Percentiles rank a stretch among this genome's conserved stretches.
Evolutionary conservation across 2,329 filamentous ascomycete species (phyloP).

Genomic region (Botrytis aclada): DNA sequence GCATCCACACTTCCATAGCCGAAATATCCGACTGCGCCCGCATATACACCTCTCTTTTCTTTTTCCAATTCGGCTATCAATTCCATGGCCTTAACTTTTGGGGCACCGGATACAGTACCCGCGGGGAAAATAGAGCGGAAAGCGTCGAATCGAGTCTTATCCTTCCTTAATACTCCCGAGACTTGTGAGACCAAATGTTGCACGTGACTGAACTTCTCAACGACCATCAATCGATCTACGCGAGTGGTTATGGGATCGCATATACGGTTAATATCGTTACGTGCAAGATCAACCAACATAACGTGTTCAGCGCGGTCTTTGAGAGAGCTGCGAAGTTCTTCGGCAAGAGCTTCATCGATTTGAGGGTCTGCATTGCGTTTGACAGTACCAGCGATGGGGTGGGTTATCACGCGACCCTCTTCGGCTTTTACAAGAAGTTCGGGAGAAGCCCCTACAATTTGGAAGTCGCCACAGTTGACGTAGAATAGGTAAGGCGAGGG

Average conservation of each 20-base stretch:
- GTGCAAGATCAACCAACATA: slow-evolving; percentile 93
- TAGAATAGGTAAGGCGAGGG: slow-evolving; percentile 98
- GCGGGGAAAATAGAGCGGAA: slow-evolving; percentile 97
- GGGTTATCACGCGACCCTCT: slow-evolving; percentile 82
- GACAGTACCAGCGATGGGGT: slow-evolving; percentile 95
- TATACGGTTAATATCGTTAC: slow-evolving; percentile 95
- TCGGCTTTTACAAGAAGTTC: slow-evolving; percentile 93
- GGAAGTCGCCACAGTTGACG: slow-evolving; percentile 85
- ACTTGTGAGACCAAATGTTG: slow-evolving; percentile 97
- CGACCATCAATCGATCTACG: slow-evolving; percentile 91
- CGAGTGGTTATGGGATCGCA: slow-evolving; percentile 86
- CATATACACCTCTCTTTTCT: slow-evolving; percentile 94
- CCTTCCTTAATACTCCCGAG: slow-evolving; percentile 79
- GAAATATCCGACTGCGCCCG: slow-evolving; percentile 95
- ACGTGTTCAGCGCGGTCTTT: slow-evolving; percentile 96
- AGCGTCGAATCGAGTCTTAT: slow-evolving; percentile 88
- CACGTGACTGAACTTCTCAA: slow-evolving; percentile 93
- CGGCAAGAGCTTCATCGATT: slow-evolving; percentile 77
- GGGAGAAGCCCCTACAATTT: slow-evolving; percentile 91
- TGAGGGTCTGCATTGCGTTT: slow-evolving; percentile 76
- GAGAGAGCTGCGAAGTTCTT: slow-evolving; percentile 71
- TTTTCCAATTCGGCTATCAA: slow-evolving; percentile 90
- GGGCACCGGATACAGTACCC: slow-evolving; percentile 90
- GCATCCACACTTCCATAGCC: slow-evolving; percentile 73
- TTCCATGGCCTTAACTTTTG: slow-evolving; percentile 96